phyloP scores from a whole-genome alignment of 371 early-diverging fungal genomes.

The Capillidium heterosporum region DNA sequence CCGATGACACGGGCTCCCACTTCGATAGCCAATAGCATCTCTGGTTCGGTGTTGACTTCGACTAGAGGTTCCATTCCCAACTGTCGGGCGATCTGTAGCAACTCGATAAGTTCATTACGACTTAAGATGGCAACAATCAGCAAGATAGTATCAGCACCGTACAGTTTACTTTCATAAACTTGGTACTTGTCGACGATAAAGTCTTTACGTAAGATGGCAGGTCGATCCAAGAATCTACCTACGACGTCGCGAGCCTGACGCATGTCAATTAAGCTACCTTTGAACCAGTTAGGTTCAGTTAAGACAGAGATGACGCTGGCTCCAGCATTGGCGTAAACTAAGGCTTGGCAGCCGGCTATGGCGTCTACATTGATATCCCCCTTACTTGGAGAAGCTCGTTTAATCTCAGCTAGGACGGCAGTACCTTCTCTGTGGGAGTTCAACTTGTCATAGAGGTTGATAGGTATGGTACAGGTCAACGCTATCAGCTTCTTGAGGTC shows the following conservation, averaged over 20 bases:
- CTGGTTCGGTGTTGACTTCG: constrained; percentile 79
- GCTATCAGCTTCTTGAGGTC: constrained; percentile 49
- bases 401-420: constrained; percentile 89
- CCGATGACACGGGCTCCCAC: constrained; percentile 79
- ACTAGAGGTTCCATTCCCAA: constrained; percentile 95
- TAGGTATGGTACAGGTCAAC: constrained; percentile 52
- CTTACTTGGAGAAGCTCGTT: constrained; percentile 93
- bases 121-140: constrained; percentile 89
- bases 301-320: constrained; percentile 87
- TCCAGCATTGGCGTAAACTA: constrained; percentile 70
- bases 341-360: constrained; percentile 70
- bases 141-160: constrained; percentile 84
- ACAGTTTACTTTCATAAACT: constrained; percentile 75
- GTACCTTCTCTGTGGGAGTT: constrained; percentile 21
- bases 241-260: constrained; percentile 59
- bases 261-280: constrained; percentile 79
- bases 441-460: constrained; percentile 55
- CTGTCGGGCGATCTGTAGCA: constrained; percentile 46
- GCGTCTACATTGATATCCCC: constrained; percentile 66
- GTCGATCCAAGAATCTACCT: constrained; percentile 35
- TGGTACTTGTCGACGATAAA: constrained; percentile 94
- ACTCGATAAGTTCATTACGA: constrained; percentile 34
- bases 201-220: constrained; percentile 88
- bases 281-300: constrained; percentile 96
- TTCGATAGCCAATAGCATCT: constrained; percentile 71